Evolutionary conservation across 1,139 yeast species (phyloP).

Genomic region (Geotrichum cucujoidarum): DNA sequence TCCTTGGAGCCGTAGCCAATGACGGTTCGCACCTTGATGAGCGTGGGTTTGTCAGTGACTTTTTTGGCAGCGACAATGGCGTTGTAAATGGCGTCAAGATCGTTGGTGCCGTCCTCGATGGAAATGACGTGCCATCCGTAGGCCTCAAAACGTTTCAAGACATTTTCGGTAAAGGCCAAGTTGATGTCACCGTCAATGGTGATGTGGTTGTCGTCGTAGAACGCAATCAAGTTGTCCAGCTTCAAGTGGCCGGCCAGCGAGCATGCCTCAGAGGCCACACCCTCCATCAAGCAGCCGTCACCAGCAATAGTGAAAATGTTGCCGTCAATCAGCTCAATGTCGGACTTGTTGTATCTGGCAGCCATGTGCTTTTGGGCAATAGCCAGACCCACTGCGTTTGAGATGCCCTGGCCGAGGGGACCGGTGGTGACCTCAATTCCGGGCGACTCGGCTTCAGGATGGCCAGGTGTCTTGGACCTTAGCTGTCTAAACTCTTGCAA

Average conservation of each 20-base stretch:
- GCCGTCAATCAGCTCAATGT: constrained; percentile 57
- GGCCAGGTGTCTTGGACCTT: constrained; percentile 92
- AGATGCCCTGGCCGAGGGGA: constrained; percentile 98
- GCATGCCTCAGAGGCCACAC: constrained; percentile 90
- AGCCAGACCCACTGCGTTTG: constrained; percentile 96
- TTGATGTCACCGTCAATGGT: constrained; percentile 94
- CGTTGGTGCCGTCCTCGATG: constrained; percentile 78
- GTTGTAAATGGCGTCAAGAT: constrained; percentile 61
- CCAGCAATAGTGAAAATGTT: constrained; percentile 81
- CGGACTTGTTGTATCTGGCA: constrained; percentile 91
- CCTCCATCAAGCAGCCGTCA: constrained; percentile 99
- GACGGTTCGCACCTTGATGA: constrained; percentile 82
- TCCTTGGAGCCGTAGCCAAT: constrained; percentile 90
- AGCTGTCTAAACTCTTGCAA: constrained; percentile 88
- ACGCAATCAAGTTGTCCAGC: constrained; percentile 88
- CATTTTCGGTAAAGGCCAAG: constrained; percentile 94
- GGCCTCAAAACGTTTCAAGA: constrained; percentile 74
- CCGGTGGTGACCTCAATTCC: constrained; percentile 99
- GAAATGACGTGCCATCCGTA: constrained; percentile 90
- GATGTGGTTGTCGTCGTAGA: constrained; percentile 96
- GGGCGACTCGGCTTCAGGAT: constrained; percentile 77
- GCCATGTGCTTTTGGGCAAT: constrained; percentile 90
- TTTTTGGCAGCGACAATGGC: constrained; percentile 56
- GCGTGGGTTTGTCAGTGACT: constrained; percentile 73
- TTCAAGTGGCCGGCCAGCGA: constrained; percentile 96